Percentiles rank a stretch among this genome's conserved stretches.
Evolutionary conservation across 2,329 filamentous ascomycete genomes (phyloP).

Genomic region (Fusarium chaquense): DNA sequence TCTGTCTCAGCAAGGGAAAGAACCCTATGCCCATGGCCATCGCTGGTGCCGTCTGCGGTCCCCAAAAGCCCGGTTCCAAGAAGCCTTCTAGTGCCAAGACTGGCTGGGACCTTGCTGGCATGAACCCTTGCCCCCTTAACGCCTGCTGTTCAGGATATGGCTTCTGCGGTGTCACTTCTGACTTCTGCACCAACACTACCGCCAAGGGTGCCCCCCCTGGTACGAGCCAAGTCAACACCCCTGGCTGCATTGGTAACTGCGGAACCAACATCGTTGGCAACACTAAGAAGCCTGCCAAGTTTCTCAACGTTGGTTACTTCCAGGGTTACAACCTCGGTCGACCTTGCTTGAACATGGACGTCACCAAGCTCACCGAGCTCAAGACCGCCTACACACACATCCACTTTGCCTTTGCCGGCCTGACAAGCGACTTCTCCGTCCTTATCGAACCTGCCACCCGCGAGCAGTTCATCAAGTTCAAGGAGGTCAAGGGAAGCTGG

Average conservation of each 20-base stretch:
- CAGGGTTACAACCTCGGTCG: conserved; percentile 50
- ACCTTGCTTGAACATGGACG: conserved; percentile 51
- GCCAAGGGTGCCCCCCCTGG: conserved; percentile 48
- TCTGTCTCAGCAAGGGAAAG: conserved; percentile 53
- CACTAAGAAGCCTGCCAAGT: conserved; percentile 42
- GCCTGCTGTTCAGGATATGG: conserved; percentile 59
- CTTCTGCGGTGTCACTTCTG: conserved; percentile 58
- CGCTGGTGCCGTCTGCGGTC: conserved; percentile 52
- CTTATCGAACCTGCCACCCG: conserved; percentile 37
- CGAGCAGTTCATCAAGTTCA: conserved; percentile 50
- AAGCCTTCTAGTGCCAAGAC: conserved; percentile 47
- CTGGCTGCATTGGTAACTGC: conserved; percentile 52
- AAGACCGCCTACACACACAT: conserved; percentile 49
- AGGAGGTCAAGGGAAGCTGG: conserved; percentile 42
- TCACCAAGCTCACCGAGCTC: conserved; percentile 35
- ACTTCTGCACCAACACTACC: conserved; percentile 56
- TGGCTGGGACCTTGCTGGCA: conserved; percentile 47
- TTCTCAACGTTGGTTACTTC: conserved; percentile 51
- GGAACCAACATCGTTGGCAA: conserved; percentile 51
- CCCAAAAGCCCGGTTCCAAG: conserved; percentile 48
- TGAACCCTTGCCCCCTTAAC: conserved; percentile 62
- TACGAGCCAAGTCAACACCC: conserved; percentile 41
- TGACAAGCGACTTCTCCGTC: conserved; percentile 39
- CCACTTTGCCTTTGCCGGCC: conserved; percentile 51
- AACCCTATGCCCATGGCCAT: conserved; percentile 52